Conservation (phyloP, 768 basidiomycete species). For the Boletus coccyginus region DNA sequence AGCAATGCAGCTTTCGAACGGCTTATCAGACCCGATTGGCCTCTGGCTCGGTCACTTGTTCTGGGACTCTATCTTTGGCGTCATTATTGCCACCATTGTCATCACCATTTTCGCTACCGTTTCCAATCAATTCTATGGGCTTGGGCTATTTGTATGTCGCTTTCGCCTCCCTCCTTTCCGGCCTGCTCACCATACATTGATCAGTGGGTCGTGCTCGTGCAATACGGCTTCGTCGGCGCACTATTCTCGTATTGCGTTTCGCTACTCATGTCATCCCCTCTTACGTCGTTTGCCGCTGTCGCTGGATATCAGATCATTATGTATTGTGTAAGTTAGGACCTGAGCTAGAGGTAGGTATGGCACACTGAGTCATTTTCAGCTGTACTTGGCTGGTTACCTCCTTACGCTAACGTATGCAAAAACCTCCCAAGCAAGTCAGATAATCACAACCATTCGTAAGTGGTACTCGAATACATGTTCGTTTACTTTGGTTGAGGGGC, state of each 20-base stretch:
- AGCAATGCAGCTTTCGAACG: slow-evolving; percentile 81
- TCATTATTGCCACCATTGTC: slow-evolving; percentile 60
- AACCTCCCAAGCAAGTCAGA: slow-evolving; percentile 46
- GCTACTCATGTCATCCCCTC: slow-evolving; percentile 56
- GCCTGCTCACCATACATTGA: not conserved
- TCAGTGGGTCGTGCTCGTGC: slow-evolving; percentile 69
- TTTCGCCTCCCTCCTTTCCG: not conserved
- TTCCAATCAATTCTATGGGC: slow-evolving; percentile 63
- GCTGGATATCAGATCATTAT: slow-evolving; percentile 74
- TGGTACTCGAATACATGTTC: not conserved
- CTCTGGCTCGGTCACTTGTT: slow-evolving; percentile 79
- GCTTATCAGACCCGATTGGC: slow-evolving; percentile 63
- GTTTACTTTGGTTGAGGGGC: not conserved
- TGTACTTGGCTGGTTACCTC: slow-evolving; percentile 67
- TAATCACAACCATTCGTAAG: slow-evolving; percentile 61
- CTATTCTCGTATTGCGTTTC: slow-evolving; percentile 69
- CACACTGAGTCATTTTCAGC: slow-evolving; percentile 31
- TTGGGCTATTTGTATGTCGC: slow-evolving; percentile 59
- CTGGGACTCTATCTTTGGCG: slow-evolving; percentile 62
- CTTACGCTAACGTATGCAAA: slow-evolving; percentile 72
- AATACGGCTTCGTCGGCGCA: slow-evolving; percentile 67
- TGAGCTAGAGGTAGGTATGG: not conserved
- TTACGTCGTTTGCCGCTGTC: slow-evolving; percentile 70
- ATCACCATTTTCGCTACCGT: slow-evolving; percentile 56
- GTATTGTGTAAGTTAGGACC: slow-evolving; percentile 53